Evolutionary conservation across 2,329 filamentous ascomycete genomes (phyloP), one percentile per base, ranked within the genome.

Genomic region (Arthrobotrys musiformis): DNA sequence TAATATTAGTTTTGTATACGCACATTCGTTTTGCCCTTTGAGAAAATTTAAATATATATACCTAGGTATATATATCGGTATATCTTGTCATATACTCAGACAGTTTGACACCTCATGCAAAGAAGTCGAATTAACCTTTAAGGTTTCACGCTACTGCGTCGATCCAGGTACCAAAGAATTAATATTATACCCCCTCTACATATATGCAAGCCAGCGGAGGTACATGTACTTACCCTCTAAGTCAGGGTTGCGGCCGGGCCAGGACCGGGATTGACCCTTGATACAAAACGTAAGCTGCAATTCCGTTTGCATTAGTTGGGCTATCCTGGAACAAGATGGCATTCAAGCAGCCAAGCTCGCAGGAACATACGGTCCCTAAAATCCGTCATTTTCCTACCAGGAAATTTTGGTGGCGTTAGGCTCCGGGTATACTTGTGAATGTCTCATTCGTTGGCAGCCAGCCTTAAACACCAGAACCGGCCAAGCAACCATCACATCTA

Each of bases 121-220:
- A 15, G 56, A 40, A 24, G 56, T 70, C 33, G 28, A 44, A 52
- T 62, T 62, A 62, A 28, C 19, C 54, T 70, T 70, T 70, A 63
- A 54, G 28, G 56, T 63, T 69, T 66, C 19, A 44, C 44, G 40
- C 54, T 52, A 70, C 28, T 42, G 42, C 56, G n/a, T n/a, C n/a
- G n/a, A 35, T n/a, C 50, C 13, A 17, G 17, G 22, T 62, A 52
- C 64, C 64, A 37, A 40, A 52, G 64, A 40, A 69, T 54, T 8
- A 48, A 58, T 66, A 28, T 50, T 66, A 54, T 66, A 52, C 54
- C 44, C 22, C 5, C 28, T 35, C 6, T 33, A 56, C 50, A n/a
- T 22, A 8, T 56, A 13, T 50, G 30, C 37, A 28, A 6, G 24
- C 26, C 7, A 17, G 24, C 19, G 22, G 7, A 66, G 37, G 44